These are phyloP conservation scores for Atalantia buxifolia DNA, from an alignment of 345 rosid genomes.

Conservation along the genomic window DNA sequence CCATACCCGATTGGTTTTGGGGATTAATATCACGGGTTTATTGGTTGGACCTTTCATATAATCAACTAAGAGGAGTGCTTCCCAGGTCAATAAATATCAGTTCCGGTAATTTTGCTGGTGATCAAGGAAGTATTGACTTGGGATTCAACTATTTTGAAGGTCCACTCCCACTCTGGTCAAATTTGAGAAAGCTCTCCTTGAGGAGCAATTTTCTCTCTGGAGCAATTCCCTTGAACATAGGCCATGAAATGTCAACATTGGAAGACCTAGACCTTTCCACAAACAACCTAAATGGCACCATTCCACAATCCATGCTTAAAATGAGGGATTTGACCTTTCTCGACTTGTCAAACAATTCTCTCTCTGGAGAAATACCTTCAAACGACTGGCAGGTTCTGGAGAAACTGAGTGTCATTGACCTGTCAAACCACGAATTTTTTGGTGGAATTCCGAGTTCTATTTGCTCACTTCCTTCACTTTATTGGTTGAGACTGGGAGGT, in stretches of 20 bases:
- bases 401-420: background rate
- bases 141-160: constrained; percentile 23
- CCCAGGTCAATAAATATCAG: background rate
- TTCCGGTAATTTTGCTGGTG: background rate
- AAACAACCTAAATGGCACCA: constrained; percentile 20
- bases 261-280: constrained; percentile 16
- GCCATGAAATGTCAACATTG: background rate
- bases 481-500: background rate
- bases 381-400: background rate
- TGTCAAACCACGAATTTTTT: constrained; percentile 22
- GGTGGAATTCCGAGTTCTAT: constrained; percentile 19
- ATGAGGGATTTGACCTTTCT: constrained; percentile 3
- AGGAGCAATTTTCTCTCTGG: constrained; percentile 17
- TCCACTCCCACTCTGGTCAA: constrained; percentile 19
- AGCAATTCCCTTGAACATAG: constrained; percentile 4
- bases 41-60: constrained; percentile 6
- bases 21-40: background rate
- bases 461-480: background rate
- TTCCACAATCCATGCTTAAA: constrained; percentile 17
- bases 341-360: constrained; percentile 22
- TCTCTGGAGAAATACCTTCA: constrained; percentile 12
- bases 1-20: constrained; percentile 30
- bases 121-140: background rate
- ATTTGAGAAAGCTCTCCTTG: constrained; percentile 4
- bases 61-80: constrained; percentile 1